Evolutionary conservation across 352 stramenopile genomes (phyloP).

Genomic region (Pythium periplocum): DNA sequence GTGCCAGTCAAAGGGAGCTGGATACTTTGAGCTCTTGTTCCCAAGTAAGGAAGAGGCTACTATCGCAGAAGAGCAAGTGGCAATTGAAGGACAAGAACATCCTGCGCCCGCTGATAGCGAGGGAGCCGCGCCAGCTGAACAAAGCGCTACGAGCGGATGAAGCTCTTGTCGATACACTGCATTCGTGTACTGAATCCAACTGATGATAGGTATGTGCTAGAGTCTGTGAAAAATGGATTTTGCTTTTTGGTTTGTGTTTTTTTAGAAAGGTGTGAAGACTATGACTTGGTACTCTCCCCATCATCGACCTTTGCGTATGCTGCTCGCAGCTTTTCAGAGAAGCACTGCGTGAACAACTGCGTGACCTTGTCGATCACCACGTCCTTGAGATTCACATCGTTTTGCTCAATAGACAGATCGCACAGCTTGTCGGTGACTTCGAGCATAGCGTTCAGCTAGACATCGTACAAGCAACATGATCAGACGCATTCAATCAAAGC

Average conservation of each 20-base stretch:
- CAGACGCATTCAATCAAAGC: not conserved
- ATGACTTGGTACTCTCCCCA: slow-evolving; percentile 1
- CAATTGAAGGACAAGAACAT: too few relatives aligned
- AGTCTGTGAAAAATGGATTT: too few relatives aligned
- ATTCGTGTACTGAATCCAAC: too few relatives aligned
- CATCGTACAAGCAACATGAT: not conserved
- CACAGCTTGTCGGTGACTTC: slow-evolving; percentile 68
- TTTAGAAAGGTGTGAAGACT: too few relatives aligned
- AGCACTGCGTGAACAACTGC: slow-evolving; percentile 70
- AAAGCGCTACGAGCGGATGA: too few relatives aligned
- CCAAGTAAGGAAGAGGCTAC: too few relatives aligned
- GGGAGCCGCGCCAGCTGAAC: too few relatives aligned
- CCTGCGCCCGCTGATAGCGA: too few relatives aligned
- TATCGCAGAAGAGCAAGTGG: too few relatives aligned
- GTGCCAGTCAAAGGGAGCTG: slow-evolving; percentile 31
- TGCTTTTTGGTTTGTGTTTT: too few relatives aligned
- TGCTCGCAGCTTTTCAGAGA: slow-evolving; percentile 54
- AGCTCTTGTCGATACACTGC: too few relatives aligned
- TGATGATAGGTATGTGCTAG: too few relatives aligned
- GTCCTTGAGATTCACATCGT: slow-evolving; percentile 69
- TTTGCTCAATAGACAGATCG: slow-evolving; percentile 70
- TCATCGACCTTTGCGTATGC: slow-evolving; percentile 68
- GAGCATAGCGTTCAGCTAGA: slow-evolving; percentile 42
- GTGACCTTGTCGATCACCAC: slow-evolving; percentile 59
- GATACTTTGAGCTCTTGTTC: slow-evolving; percentile 52